Evolutionary conservation across 1,284 basidiomycete species (phyloP), one percentile per base, ranked within the genome.

Genomic region (Apiotrichum porosum): DNA sequence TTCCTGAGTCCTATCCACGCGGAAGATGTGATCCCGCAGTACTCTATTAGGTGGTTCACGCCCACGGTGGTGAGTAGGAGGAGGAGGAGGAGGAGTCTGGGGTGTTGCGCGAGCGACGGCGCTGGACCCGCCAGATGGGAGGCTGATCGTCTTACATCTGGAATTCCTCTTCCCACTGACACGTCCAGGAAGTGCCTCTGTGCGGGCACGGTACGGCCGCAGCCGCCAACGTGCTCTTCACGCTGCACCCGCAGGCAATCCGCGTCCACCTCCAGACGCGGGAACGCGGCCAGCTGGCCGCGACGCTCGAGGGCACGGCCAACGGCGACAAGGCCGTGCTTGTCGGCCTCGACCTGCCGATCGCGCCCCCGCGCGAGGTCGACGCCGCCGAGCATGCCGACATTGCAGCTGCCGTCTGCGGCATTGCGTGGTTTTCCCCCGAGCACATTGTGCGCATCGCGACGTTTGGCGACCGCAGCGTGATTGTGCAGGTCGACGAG

Each of bases 121-220:
- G n/a, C n/a, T n/a, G n/a, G n/a, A n/a, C n/a, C n/a, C n/a, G n/a
- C n/a, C n/a, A n/a, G n/a, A n/a, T n/a, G n/a, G n/a, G n/a, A n/a
- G n/a, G n/a, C n/a, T n/a, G n/a, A n/a, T n/a, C n/a, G n/a, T n/a
- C n/a, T n/a, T n/a, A n/a, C n/a, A n/a, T n/a, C n/a, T n/a, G n/a
- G n/a, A n/a, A n/a, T n/a, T n/a, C n/a, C n/a, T n/a, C n/a, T n/a
- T n/a, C n/a, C n/a, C n/a, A n/a, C n/a, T n/a, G n/a, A n/a, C n/a
- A 15, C 32, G 17, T 6, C 12, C 31, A 65, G 61, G 64, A 66
- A 53, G 60, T 62, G 4, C 34, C 44, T 1, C 41, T 66, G 17
- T 66, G 64, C 44, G 64, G 64, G 3, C 64, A 66, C 45, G 62
- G 61, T 9, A 63, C 61, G 9, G 42, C 64, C 3, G 64, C 62